phyloP scores from a whole-genome alignment of 139 green algal species.

The Closterium sp. region DNA sequence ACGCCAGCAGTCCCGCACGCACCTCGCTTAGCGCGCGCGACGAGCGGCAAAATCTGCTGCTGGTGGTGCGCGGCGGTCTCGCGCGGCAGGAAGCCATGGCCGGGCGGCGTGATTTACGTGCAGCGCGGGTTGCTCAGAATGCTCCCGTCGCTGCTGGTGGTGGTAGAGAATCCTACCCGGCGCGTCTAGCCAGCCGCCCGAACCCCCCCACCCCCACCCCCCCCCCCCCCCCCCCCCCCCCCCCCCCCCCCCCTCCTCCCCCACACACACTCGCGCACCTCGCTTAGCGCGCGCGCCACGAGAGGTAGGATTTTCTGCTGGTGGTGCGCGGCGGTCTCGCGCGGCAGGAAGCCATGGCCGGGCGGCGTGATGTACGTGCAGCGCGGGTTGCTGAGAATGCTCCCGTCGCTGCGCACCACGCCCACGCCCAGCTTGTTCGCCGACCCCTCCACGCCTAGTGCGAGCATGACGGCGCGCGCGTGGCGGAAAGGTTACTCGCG shows the following conservation, averaged over 20 bases:
- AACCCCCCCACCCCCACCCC: no score
- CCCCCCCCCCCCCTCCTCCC: no score
- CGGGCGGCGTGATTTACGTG: slow-evolving; percentile 83
- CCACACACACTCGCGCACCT: slow-evolving; percentile 27
- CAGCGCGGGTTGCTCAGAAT: slow-evolving; percentile 79
- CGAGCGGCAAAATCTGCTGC: slow-evolving; percentile 29
- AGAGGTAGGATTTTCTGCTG: slow-evolving; percentile 53
- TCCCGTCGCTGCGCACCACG: slow-evolving; percentile 72
- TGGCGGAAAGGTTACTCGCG: background rate
- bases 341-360: slow-evolving; percentile 81
- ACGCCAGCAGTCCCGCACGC: no score
- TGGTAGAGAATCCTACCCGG: no score
- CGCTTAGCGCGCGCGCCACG: background rate
- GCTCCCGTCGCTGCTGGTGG: slow-evolving; percentile 65
- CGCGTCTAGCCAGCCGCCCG: no score
- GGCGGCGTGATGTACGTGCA: slow-evolving; percentile 83
- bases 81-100: slow-evolving; percentile 79
- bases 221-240: no score
- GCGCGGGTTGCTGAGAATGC: slow-evolving; percentile 77
- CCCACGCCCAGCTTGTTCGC: slow-evolving; percentile 91
- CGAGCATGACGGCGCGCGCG: slow-evolving; percentile 40
- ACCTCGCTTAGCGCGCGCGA: background rate
- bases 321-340: slow-evolving; percentile 83
- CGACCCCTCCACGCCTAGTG: slow-evolving; percentile 81
- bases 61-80: slow-evolving; percentile 86